Conservation (phyloP, 345 rosid species). For the Acer campestre region DNA sequence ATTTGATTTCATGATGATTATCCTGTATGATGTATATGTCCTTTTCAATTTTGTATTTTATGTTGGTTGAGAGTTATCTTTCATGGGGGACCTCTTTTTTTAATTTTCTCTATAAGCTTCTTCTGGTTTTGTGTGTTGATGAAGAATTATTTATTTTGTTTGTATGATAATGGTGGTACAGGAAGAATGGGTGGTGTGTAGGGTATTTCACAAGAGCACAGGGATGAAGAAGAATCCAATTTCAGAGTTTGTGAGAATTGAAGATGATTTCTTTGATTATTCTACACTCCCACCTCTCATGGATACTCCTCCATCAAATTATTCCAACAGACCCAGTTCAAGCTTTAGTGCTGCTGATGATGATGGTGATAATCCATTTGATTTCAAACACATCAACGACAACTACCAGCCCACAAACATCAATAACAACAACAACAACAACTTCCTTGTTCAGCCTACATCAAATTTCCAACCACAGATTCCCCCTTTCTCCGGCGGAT, state of each 20-base stretch:
- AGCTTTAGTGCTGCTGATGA: slow-evolving; percentile 18
- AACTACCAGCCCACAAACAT: slow-evolving; percentile 3
- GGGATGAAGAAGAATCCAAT: slow-evolving; percentile 50
- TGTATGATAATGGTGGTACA: slow-evolving; percentile 21
- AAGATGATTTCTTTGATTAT: slow-evolving; percentile 47
- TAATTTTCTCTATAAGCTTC: not conserved
- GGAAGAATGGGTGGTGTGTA: slow-evolving; percentile 98
- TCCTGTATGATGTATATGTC: not conserved
- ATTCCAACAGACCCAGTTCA: slow-evolving; percentile 23
- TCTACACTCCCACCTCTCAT: slow-evolving; percentile 61
- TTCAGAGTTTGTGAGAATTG: slow-evolving; percentile 39
- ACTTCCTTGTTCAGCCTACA: slow-evolving; percentile 16
- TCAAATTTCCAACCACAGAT: slow-evolving; percentile 24
- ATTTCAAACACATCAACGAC: slow-evolving; percentile 28
- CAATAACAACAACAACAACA: slow-evolving; percentile 2
- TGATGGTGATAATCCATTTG: slow-evolving; percentile 16
- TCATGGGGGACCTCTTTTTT: slow-evolving; percentile 27
- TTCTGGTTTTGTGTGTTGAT: slow-evolving; percentile 30
- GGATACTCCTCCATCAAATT: slow-evolving; percentile 30
- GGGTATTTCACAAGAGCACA: slow-evolving; percentile 85
- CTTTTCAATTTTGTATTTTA: slow-evolving; percentile 14
- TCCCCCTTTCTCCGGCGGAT: slow-evolving; percentile 20
- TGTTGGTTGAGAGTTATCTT: slow-evolving; percentile 39
- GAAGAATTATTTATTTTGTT: slow-evolving; percentile 18
- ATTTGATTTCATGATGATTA: not conserved